A percentile compares a stretch with the other conserved stretches of the same genome.
Conservation (phyloP, 139 green algal genomes). For the Nannochloris sp. region DNA sequence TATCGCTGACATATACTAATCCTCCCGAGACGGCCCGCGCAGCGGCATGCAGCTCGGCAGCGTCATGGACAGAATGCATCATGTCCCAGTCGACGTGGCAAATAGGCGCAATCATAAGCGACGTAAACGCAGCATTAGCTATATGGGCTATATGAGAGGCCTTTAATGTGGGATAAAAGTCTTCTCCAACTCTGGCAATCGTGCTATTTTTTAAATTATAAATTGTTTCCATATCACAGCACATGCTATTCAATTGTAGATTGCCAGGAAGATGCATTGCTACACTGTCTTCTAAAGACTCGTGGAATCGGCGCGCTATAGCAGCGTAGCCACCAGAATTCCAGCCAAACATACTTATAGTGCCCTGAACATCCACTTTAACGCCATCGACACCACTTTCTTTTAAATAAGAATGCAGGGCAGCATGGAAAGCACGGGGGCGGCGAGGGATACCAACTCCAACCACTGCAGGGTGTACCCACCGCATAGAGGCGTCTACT, state of each 20-base stretch:
- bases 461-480: constrained; percentile 12
- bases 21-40: constrained; percentile 52
- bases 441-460: constrained; percentile 40
- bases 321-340: constrained; percentile 43
- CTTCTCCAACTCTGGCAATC: neutral
- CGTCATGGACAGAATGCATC: constrained; percentile 37
- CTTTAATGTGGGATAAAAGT: neutral
- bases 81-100: constrained; percentile 50
- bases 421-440: constrained; percentile 34
- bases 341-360: constrained; percentile 37
- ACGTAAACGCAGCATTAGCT: constrained; percentile 75
- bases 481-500: constrained; percentile 38
- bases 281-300: constrained; percentile 66
- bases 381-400: constrained; percentile 52
- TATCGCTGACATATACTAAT: constrained; percentile 63
- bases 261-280: constrained; percentile 76
- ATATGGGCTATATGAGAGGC: constrained; percentile 80
- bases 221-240: constrained; percentile 87
- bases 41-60: constrained; percentile 43
- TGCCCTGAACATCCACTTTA: constrained; percentile 55
- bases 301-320: constrained; percentile 45
- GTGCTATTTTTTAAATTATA: neutral
- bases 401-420: constrained; percentile 45
- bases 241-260: constrained; percentile 97
- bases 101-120: constrained; percentile 51